Evolutionary conservation across 202 grass and related monocot genomes (phyloP).

Genomic region (Carex arenaria): DNA sequence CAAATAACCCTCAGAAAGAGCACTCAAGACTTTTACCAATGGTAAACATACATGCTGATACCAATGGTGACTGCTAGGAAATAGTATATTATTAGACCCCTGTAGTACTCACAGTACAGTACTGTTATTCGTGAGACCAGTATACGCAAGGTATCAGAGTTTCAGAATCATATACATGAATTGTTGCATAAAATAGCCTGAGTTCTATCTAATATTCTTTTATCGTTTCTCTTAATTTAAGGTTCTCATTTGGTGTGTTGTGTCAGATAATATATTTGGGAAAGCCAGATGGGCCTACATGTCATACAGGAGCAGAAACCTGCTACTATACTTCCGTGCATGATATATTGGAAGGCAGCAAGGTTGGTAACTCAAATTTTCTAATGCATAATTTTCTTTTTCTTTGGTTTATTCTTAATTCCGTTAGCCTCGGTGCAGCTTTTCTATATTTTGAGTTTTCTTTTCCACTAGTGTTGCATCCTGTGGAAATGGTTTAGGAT

Average conservation of each 20-base stretch:
- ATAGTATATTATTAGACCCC: not conserved
- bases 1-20: not conserved
- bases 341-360: conserved; percentile 51
- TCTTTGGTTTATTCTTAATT: not conserved
- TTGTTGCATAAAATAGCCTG: not conserved
- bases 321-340: conserved; percentile 82
- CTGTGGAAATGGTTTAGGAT: not conserved
- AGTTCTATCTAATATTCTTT: not conserved
- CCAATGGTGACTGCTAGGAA: not conserved
- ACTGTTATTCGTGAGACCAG: not conserved
- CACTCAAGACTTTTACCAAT: not conserved
- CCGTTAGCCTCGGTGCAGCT: not conserved
- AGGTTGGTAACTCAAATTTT: conserved; percentile 40
- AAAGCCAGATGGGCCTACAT: conserved; percentile 88
- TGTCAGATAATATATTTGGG: conserved; percentile 94
- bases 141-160: not conserved
- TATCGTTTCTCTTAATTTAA: conserved; percentile 6
- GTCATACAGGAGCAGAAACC: conserved; percentile 83
- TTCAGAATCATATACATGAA: not conserved
- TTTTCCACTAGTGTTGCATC: not conserved
- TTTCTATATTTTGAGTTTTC: not conserved
- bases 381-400: not conserved
- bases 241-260: not conserved
- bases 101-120: not conserved
- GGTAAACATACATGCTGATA: not conserved